Evolutionary conservation across 2,329 filamentous ascomycete genomes (phyloP).

Genomic region (Lasiodiplodia sp.): DNA sequence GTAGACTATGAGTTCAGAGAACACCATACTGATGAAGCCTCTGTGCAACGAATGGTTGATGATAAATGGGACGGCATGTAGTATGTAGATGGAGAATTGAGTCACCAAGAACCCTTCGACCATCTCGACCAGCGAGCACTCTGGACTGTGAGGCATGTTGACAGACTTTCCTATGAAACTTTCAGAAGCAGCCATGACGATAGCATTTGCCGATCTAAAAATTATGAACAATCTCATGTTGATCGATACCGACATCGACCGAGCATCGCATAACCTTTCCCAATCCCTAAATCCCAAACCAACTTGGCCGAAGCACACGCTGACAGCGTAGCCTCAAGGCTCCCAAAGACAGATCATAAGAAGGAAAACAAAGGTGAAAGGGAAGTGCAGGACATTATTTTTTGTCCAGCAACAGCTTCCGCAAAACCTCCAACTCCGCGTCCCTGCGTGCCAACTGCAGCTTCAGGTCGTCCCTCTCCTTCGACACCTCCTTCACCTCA

Average conservation of each 20-base stretch:
- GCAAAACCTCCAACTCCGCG: slow-evolving; percentile 69
- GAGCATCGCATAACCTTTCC: not conserved
- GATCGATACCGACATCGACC: slow-evolving; percentile 28
- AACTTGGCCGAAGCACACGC: not conserved
- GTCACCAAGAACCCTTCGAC: not conserved
- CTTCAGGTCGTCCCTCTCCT: slow-evolving; percentile 69
- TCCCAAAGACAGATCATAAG: not conserved
- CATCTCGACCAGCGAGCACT: not conserved
- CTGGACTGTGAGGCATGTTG: not conserved
- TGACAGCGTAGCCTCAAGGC: not conserved
- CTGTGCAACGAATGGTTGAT: too few species aligned
- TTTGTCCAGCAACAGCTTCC: slow-evolving; percentile 47
- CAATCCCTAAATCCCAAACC: not conserved
- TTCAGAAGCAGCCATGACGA: slow-evolving; percentile 22
- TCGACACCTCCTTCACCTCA: slow-evolving; percentile 64
- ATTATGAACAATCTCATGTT: slow-evolving; percentile 7
- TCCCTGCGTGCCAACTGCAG: slow-evolving; percentile 69
- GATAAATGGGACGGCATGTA: not conserved
- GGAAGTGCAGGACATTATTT: not conserved
- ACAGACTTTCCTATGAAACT: not conserved
- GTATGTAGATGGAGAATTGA: slow-evolving; percentile 3
- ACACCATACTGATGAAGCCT: not conserved
- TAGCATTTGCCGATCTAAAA: slow-evolving; percentile 14
- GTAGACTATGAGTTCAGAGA: not conserved
- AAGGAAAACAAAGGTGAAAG: not conserved